Conservation (phyloP, 352 stramenopile genomes). For the Phytophthora tentaculata region DNA sequence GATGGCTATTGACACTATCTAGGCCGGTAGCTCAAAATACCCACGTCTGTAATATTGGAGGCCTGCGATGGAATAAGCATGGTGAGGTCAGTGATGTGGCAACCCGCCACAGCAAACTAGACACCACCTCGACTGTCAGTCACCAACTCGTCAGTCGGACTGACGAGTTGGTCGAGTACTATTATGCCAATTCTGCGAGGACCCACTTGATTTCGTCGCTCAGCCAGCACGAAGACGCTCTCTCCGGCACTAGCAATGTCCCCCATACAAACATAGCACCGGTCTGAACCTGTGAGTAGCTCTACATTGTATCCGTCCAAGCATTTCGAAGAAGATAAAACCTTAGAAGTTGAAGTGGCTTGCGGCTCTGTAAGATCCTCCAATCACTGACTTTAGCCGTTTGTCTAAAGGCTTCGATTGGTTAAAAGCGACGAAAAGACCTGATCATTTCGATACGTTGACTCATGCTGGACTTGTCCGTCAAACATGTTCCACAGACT, state of each 20-base stretch:
- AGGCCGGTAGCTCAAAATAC: too few relatives aligned
- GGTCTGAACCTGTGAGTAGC: constrained; percentile 33
- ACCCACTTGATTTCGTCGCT: constrained; percentile 14
- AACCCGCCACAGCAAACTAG: constrained; percentile 4
- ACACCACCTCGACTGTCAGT: constrained; percentile 15
- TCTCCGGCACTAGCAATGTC: background rate
- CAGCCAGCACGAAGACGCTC: constrained; percentile 6
- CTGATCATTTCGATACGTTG: constrained; percentile 4
- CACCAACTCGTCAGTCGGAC: too few relatives aligned
- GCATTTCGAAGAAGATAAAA: constrained; percentile 21
- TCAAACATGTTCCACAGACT: background rate
- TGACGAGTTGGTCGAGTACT: background rate
- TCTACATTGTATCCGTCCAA: constrained; percentile 22
- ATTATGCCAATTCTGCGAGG: background rate
- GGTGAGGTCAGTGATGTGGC: background rate
- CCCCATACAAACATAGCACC: background rate
- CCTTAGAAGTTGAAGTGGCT: constrained; percentile 25
- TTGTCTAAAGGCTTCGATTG: constrained; percentile 12
- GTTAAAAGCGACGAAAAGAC: background rate
- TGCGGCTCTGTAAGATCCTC: constrained; percentile 28
- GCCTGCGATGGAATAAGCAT: background rate
- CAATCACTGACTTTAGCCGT: constrained; percentile 23
- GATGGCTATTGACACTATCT: too few relatives aligned
- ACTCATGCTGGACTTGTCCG: background rate
- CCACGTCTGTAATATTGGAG: background rate